A percentile compares a stretch with the other conserved stretches of the same genome.
These are phyloP conservation scores for Colletotrichum chlorophyti DNA, from an alignment of 2,329 filamentous ascomycete genomes.

Conservation along the genomic window DNA sequence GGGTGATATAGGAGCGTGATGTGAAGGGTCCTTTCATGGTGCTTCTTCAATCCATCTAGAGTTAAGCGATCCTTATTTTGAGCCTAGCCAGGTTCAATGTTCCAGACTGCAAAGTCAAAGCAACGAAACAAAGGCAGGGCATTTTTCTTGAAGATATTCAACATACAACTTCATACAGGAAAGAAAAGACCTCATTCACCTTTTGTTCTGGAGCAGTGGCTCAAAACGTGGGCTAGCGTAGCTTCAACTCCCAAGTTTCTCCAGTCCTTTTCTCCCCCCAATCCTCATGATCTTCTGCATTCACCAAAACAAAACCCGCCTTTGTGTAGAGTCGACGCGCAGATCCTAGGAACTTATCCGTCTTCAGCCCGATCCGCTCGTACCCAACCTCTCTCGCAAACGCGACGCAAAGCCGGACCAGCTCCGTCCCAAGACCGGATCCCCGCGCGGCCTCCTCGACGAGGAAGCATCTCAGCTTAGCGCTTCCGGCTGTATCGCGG, in stretches of 20 bases:
- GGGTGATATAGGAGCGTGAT: no score
- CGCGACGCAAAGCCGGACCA: slow-evolving; percentile 29
- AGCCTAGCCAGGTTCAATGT: no score
- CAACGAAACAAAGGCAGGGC: no score
- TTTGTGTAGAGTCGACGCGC: slow-evolving; percentile 32
- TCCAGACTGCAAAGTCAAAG: no score
- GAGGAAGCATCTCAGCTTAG: slow-evolving; percentile 34
- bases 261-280: neutral
- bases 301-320: slow-evolving; percentile 29
- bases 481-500: slow-evolving; percentile 13
- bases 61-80: no score
- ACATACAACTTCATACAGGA: no score
- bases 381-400: slow-evolving; percentile 32
- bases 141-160: no score
- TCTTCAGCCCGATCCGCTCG: slow-evolving; percentile 27
- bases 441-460: slow-evolving; percentile 33
- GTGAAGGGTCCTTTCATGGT: no score
- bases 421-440: slow-evolving; percentile 25
- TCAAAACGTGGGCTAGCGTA: no score
- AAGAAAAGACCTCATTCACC: no score
- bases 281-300: neutral
- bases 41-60: no score
- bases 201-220: no score
- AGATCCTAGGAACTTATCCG: slow-evolving; percentile 26
- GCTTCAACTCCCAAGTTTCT: slow-evolving; percentile 24